phyloP scores from a whole-genome alignment of 345 rosid species.

The Geranium rotundifolium region DNA sequence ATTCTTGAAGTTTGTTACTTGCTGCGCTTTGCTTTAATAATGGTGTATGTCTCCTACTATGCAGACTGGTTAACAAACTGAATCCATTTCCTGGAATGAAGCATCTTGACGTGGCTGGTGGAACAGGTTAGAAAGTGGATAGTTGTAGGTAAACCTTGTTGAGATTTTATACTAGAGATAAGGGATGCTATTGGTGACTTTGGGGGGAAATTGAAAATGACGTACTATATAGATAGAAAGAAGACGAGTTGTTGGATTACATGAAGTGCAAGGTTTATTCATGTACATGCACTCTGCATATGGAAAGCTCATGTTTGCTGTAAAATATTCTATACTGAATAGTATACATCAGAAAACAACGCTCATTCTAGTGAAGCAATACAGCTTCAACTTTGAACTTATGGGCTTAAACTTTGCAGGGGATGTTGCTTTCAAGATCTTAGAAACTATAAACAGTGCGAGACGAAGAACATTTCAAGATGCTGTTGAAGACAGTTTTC shows the following conservation, averaged over 20 bases:
- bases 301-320: not conserved
- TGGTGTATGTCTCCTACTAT: constrained; percentile 5
- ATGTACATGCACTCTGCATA: not conserved
- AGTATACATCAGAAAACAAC: not conserved
- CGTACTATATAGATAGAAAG: too few relatives aligned
- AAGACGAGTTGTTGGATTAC: too few relatives aligned
- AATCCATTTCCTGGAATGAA: constrained; percentile 92
- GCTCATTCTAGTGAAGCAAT: not conserved
- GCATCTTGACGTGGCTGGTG: constrained; percentile 98
- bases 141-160: not conserved
- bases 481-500: constrained; percentile 40
- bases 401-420: constrained; percentile 35
- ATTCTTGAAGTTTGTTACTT: constrained; percentile 4
- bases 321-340: not conserved
- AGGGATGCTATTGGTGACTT: not conserved
- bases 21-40: constrained; percentile 4
- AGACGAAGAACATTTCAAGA: constrained; percentile 49
- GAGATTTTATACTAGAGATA: not conserved
- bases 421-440: constrained; percentile 84
- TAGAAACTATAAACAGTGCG: constrained; percentile 44
- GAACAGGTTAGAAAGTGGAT: constrained; percentile 45
- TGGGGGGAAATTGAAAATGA: not conserved
- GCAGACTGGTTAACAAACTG: constrained; percentile 72
- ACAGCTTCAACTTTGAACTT: not conserved
- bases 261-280: not conserved